Conservation (phyloP, 2,329 filamentous ascomycete genomes). For the Aspergillus sojae region DNA sequence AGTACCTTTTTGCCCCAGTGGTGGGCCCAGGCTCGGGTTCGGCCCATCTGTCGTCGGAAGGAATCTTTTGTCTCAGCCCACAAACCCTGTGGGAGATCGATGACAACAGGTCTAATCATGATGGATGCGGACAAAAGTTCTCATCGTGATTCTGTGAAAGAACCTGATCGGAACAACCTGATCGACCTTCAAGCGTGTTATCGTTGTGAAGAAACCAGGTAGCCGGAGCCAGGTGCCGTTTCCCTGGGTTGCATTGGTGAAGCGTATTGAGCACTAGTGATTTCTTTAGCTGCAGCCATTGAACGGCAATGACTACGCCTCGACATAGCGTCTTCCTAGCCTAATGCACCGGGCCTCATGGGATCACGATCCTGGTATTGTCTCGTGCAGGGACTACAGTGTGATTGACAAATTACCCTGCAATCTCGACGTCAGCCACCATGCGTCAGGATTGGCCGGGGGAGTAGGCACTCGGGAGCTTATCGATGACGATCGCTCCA, state of each 20-base stretch:
- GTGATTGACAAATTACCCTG: constrained; percentile 5
- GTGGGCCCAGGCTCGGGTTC: not conserved
- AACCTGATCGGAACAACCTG: not conserved
- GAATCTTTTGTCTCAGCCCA: not conserved
- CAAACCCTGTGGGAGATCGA: not conserved
- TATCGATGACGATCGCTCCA: constrained; percentile 2
- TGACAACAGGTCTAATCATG: not conserved
- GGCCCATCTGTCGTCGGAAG: not conserved
- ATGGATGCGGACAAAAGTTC: not conserved
- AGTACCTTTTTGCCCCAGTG: not conserved
- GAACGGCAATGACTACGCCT: not conserved
- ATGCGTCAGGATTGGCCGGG: constrained; percentile 1
- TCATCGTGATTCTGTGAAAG: not conserved
- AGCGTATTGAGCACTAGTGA: not conserved
- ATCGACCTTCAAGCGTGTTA: not conserved
- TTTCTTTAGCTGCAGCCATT: not conserved
- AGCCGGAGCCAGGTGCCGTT: not conserved
- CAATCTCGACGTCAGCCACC: constrained; percentile 3
- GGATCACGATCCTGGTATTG: constrained; percentile 4
- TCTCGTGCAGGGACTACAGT: constrained; percentile 3
- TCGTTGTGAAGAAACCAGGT: not conserved
- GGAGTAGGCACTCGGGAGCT: not conserved
- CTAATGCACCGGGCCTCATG: not conserved
- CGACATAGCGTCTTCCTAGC: not conserved
- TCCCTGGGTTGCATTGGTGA: not conserved